Conservation (phyloP, 495 filamentous ascomycete species). For the Xylaria venustula region DNA sequence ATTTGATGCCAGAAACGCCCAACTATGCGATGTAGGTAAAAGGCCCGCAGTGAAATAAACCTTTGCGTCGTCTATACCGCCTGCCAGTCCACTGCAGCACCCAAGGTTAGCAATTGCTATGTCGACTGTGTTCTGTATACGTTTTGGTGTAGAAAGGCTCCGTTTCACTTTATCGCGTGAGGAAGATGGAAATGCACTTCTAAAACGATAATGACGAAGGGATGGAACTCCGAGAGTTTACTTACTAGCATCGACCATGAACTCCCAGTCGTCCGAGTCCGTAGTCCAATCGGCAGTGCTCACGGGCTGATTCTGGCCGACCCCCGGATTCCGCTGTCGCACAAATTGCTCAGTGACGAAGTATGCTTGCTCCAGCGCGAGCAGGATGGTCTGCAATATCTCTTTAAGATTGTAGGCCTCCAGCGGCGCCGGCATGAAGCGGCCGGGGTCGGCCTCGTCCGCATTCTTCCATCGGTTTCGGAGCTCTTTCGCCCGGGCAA, state of each 20-base stretch:
- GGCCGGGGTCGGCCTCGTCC: constrained; percentile 34
- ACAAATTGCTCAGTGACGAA: constrained; percentile 30
- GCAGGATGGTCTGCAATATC: constrained; percentile 47
- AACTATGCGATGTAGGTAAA: neutral
- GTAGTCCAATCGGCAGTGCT: constrained; percentile 12
- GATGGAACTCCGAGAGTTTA: neutral
- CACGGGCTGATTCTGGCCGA: neutral
- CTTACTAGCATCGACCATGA: constrained; percentile 57
- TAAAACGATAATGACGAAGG: neutral
- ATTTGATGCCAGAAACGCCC: neutral
- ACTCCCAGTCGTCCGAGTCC: constrained; percentile 51
- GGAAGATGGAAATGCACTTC: no score
- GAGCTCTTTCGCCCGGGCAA: constrained; percentile 62
- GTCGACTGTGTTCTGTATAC: neutral
- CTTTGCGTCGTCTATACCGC: constrained; percentile 37
- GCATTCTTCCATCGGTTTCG: constrained; percentile 68
- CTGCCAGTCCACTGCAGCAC: constrained; percentile 55
- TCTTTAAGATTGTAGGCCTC: constrained; percentile 55
- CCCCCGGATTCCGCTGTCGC: constrained; percentile 30
- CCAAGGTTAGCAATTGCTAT: neutral
- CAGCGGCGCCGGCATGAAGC: constrained; percentile 38
- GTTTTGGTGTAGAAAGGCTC: no score
- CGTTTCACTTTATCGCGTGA: no score
- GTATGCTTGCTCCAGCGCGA: constrained; percentile 39
- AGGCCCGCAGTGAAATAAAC: neutral